phyloP scores from a whole-genome alignment of 805 yeast species.

The Kodamaea restingae region DNA sequence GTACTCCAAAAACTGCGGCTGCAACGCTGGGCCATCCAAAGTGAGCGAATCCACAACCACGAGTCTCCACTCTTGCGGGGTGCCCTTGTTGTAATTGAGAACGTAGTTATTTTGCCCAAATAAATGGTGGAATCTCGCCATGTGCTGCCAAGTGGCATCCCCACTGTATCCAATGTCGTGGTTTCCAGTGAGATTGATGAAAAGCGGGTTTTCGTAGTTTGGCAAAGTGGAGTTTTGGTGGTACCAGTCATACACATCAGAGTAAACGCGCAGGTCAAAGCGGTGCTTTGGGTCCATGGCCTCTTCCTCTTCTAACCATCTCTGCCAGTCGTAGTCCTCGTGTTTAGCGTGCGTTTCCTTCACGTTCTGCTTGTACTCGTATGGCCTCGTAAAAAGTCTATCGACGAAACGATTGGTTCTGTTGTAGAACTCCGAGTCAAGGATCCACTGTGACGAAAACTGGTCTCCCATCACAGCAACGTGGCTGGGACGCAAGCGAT shows the following conservation, averaged over 20 bases:
- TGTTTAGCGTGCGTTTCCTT: constrained; percentile 47
- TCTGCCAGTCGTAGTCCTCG: constrained; percentile 53
- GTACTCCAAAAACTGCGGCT: constrained; percentile 60
- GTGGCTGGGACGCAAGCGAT: constrained; percentile 65
- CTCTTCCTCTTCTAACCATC: constrained; percentile 41
- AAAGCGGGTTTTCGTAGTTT: constrained; percentile 53
- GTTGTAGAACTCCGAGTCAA: constrained; percentile 77
- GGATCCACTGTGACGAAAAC: constrained; percentile 92
- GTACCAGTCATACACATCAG: constrained; percentile 67
- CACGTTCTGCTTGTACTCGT: constrained; percentile 45
- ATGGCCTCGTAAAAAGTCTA: constrained; percentile 62
- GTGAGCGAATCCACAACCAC: constrained; percentile 84
- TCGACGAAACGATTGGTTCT: constrained; percentile 72
- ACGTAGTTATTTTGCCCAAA: constrained; percentile 88
- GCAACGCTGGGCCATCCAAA: constrained; percentile 86
- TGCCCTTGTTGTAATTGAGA: constrained; percentile 60
- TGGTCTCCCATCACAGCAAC: constrained; percentile 91
- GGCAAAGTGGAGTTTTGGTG: constrained; percentile 25
- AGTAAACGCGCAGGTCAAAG: constrained; percentile 38
- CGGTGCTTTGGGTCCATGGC: constrained; percentile 32
- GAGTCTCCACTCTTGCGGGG: constrained; percentile 74
- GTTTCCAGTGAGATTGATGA: constrained; percentile 87
- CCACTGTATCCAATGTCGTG: constrained; percentile 96
- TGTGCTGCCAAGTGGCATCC: constrained; percentile 88
- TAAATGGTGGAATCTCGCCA: constrained; percentile 66